Conservation (phyloP, 176 grass and related monocot genomes). For the Saccharum spontaneum region DNA sequence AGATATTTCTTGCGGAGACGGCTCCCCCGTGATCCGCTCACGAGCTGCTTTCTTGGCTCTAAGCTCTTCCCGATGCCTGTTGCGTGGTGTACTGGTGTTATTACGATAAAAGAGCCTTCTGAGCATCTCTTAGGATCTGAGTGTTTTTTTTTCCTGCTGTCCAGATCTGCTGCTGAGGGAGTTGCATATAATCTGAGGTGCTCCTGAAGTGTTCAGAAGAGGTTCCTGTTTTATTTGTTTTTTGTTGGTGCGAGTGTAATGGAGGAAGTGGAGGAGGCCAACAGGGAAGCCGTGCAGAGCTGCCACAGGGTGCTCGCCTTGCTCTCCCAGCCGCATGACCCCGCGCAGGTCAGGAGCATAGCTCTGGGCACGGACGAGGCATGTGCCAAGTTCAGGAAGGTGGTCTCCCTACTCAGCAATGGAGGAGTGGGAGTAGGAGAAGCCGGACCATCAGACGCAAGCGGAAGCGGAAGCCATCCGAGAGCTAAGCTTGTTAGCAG, state of each 20-base stretch:
- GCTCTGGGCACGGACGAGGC: conserved; percentile 47
- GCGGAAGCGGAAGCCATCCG: conserved; percentile 37
- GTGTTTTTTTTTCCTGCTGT: conserved; percentile 5
- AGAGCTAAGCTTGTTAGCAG: conserved; percentile 49
- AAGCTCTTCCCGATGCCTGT: background rate
- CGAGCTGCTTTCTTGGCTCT: conserved; percentile 7
- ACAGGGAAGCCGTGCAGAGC: conserved; percentile 59
- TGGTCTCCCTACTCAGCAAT: conserved; percentile 49
- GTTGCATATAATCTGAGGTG: background rate
- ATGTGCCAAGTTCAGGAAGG: conserved; percentile 58
- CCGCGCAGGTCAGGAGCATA: conserved; percentile 36
- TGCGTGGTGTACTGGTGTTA: background rate
- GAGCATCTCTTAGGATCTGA: conserved; percentile 33
- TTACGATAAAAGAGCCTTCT: background rate
- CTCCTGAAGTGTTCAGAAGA: background rate
- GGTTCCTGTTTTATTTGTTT: background rate
- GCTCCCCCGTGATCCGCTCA: conserved; percentile 28
- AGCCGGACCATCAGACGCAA: conserved; percentile 5
- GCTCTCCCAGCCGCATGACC: conserved; percentile 47
- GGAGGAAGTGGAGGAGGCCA: conserved; percentile 69
- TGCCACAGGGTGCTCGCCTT: conserved; percentile 66
- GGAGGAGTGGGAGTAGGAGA: conserved; percentile 1
- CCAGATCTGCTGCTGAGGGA: conserved; percentile 45
- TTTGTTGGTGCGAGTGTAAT: conserved; percentile 21
- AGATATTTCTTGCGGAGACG: conserved; percentile 24